These are phyloP conservation scores for Gyromitra esculenta DNA, from an alignment of 2,329 filamentous ascomycete genomes.

Conservation along the genomic window DNA sequence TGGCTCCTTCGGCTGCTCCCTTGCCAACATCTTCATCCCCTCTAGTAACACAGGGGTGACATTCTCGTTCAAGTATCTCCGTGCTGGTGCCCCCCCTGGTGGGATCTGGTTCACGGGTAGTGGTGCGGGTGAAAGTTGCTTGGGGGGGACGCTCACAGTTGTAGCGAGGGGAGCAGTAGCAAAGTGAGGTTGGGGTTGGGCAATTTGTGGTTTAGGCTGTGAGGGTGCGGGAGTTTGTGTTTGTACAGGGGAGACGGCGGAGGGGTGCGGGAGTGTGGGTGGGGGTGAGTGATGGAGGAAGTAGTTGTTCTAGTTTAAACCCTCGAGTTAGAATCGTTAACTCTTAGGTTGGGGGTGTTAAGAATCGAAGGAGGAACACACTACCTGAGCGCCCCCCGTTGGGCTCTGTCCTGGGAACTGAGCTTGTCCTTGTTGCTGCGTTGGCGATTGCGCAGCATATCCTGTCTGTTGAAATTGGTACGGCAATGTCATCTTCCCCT, in stretches of 20 bases:
- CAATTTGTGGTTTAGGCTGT: constrained; percentile 1
- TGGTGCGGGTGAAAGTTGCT: constrained; percentile 40
- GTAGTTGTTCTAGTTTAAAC: constrained; percentile 23
- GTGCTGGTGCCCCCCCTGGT: constrained; percentile 56
- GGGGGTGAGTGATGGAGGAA: constrained; percentile 35
- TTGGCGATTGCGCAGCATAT: constrained; percentile 34
- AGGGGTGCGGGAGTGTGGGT: constrained; percentile 19
- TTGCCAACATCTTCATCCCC: constrained; percentile 58
- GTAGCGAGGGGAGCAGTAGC: not conserved
- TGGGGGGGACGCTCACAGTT: constrained; percentile 5
- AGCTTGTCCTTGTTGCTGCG: constrained; percentile 19
- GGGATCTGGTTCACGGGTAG: constrained; percentile 53
- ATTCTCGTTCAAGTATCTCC: constrained; percentile 58
- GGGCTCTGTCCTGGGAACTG: constrained; percentile 34
- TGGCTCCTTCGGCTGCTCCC: constrained; percentile 56
- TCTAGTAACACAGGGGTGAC: constrained; percentile 57
- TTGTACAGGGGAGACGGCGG: constrained; percentile 20
- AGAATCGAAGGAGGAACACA: not conserved
- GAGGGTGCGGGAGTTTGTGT: not conserved
- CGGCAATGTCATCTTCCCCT: constrained; percentile 39
- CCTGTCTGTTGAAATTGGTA: constrained; percentile 42
- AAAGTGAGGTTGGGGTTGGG: constrained; percentile 31
- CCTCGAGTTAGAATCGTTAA: constrained; percentile 10
- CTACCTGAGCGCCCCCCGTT: constrained; percentile 30
- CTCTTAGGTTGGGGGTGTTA: not conserved